Evolutionary conservation across 352 stramenopile genomes (phyloP).

Genomic region (Thraustochytrium striatum): DNA sequence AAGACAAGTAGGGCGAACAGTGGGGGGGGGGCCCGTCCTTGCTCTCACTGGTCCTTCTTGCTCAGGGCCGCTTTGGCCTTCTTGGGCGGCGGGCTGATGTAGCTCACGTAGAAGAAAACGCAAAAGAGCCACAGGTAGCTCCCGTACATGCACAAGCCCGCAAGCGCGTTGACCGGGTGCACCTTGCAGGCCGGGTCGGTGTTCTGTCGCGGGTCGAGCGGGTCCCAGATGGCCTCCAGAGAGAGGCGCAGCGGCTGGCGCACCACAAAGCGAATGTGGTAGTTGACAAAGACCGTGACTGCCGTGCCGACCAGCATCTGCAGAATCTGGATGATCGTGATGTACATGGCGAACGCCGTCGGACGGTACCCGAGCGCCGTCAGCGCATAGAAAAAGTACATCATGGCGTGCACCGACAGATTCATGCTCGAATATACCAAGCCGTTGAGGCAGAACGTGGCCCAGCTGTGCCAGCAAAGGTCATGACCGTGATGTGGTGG

Average conservation of each 20-base stretch:
- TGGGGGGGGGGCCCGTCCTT: no score
- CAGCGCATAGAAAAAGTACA: constrained; percentile 92
- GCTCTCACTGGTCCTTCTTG: no score
- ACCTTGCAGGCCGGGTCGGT: constrained; percentile 29
- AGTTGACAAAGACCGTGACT: constrained; percentile 36
- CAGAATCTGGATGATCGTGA: constrained; percentile 82
- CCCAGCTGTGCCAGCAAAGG: constrained; percentile 97
- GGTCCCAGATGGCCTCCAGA: constrained; percentile 32
- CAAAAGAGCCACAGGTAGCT: constrained; percentile 40
- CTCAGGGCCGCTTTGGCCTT: not conserved
- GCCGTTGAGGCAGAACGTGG: constrained; percentile 77
- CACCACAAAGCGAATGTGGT: constrained; percentile 42
- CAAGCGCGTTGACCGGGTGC: constrained; percentile 29
- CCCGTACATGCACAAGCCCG: constrained; percentile 28
- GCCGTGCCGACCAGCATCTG: constrained; percentile 67
- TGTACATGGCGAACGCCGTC: constrained; percentile 65
- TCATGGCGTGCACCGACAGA: constrained; percentile 91
- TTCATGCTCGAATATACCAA: constrained; percentile 97
- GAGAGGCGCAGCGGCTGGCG: constrained; percentile 10
- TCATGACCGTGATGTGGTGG: constrained; percentile 94
- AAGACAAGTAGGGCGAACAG: no score
- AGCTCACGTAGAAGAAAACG: constrained; percentile 46
- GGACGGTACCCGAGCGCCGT: constrained; percentile 71
- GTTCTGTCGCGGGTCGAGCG: constrained; percentile 16
- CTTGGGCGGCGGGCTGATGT: constrained; percentile 14